phyloP scores from a whole-genome alignment of 192 early-diverging fungal genomes.

The Umbelopsis vinacea region DNA sequence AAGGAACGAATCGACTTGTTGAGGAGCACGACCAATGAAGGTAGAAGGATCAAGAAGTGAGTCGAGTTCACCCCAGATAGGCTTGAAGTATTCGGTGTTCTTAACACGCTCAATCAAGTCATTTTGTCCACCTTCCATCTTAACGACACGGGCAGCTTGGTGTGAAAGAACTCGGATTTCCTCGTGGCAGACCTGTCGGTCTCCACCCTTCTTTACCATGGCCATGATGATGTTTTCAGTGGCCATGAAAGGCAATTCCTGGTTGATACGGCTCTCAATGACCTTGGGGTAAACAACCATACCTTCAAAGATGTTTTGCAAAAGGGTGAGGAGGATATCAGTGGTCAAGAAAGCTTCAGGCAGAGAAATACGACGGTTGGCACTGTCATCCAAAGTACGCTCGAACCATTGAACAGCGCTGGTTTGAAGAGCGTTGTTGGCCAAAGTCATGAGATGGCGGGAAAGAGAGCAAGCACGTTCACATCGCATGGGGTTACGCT shows the following conservation, averaged over 20 bases:
- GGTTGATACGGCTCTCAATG: constrained; percentile 86
- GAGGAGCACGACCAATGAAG: constrained; percentile 92
- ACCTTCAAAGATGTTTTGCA: constrained; percentile 97
- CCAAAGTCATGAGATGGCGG: constrained; percentile 92
- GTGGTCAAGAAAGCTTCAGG: constrained; percentile 97
- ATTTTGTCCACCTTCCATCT: constrained; percentile 91
- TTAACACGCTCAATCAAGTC: constrained; percentile 93
- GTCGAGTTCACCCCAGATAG: constrained; percentile 78
- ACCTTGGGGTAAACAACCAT: constrained; percentile 97
- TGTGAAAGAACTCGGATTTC: constrained; percentile 95
- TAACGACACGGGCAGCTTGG: constrained; percentile 89
- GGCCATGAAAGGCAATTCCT: constrained; percentile 99
- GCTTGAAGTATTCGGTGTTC: constrained; percentile 84
- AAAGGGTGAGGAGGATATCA: constrained; percentile 92
- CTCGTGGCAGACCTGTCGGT: constrained; percentile 96
- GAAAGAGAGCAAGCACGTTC: constrained; percentile 96
- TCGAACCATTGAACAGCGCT: constrained; percentile 96
- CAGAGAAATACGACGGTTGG: constrained; percentile 93
- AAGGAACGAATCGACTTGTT: constrained; percentile 91
- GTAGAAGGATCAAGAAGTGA: constrained; percentile 84
- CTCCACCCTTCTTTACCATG: constrained; percentile 95
- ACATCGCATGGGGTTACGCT: constrained; percentile 99
- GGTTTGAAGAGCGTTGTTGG: constrained; percentile 86
- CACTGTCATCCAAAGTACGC: constrained; percentile 95
- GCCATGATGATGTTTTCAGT: constrained; percentile 99